These are phyloP conservation scores for Ceratopteris richardii DNA, from an alignment of 75 land plant species.

Conservation along the genomic window DNA sequence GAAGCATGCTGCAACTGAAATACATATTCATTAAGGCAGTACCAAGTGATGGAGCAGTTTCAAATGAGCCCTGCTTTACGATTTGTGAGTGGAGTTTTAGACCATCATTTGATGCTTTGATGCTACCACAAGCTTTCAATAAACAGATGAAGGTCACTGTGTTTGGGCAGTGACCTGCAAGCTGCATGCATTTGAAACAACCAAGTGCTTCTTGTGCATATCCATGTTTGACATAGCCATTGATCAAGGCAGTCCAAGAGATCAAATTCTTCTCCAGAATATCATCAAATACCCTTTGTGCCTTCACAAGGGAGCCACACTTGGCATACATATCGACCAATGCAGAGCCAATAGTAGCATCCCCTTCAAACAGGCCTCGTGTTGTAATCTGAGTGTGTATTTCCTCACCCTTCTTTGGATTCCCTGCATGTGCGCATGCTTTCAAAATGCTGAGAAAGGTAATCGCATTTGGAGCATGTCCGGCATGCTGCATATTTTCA, in stretches of 20 bases:
- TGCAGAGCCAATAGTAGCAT: background rate
- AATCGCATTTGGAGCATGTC: background rate
- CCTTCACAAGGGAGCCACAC: background rate
- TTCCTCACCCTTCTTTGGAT: background rate
- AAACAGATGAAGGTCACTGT: background rate
- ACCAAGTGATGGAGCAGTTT: slow-evolving; percentile 1
- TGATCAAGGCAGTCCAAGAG: background rate
- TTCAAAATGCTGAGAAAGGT: background rate
- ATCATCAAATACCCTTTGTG: background rate
- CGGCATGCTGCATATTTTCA: slow-evolving; percentile 10
- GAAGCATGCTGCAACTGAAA: slow-evolving; percentile 18
- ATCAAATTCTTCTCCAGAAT: background rate
- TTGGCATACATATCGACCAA: background rate
- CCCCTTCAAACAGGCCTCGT: background rate
- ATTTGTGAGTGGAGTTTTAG: background rate
- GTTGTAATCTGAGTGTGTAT: background rate
- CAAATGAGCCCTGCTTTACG: background rate
- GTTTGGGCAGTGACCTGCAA: background rate
- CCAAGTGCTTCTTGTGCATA: background rate
- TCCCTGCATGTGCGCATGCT: background rate
- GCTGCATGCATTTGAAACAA: background rate
- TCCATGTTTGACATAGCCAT: background rate
- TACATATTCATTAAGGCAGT: slow-evolving; percentile 23
- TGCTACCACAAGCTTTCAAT: background rate
- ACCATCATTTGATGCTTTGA: background rate